phyloP scores from a whole-genome alignment of 2,329 filamentous ascomycete genomes.

The Diaporthe batatas region DNA sequence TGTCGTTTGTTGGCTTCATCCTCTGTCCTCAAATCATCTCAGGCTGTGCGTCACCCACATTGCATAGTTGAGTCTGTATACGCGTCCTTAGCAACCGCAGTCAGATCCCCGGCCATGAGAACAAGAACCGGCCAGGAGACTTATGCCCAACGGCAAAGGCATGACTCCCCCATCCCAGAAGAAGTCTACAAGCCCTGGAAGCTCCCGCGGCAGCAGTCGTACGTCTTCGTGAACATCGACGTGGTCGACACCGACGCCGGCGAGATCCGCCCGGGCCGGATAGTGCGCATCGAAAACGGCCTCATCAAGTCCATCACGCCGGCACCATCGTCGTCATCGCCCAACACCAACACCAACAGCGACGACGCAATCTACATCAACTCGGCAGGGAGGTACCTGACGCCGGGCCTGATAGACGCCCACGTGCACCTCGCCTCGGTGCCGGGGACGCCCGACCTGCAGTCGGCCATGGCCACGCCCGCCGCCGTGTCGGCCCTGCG shows the following conservation, averaged over 20 bases:
- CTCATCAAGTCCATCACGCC: slow-evolving; percentile 49
- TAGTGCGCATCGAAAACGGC: slow-evolving; percentile 54
- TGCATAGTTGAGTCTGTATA: background rate
- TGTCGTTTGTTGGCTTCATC: too few relatives aligned
- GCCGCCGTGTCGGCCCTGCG: slow-evolving; percentile 56
- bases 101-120: background rate
- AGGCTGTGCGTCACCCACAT: background rate
- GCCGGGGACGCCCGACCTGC: slow-evolving; percentile 56
- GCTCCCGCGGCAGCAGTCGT: slow-evolving; percentile 49
- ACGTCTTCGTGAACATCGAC: slow-evolving; percentile 58
- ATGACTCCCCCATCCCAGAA: slow-evolving; percentile 28
- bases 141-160: background rate
- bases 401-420: slow-evolving; percentile 65
- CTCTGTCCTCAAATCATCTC: too few relatives aligned
- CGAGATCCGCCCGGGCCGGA: slow-evolving; percentile 47
- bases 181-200: slow-evolving; percentile 53
- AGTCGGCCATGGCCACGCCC: slow-evolving; percentile 53
- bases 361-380: slow-evolving; percentile 51
- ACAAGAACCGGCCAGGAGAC: background rate
- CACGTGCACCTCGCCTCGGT: slow-evolving; percentile 63
- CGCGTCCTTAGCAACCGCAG: background rate
- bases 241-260: slow-evolving; percentile 57
- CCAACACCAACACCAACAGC: too few relatives aligned
- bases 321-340: too few relatives aligned
- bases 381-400: slow-evolving; percentile 59